Percentiles rank a stretch among this genome's conserved stretches.
phyloP scores from a whole-genome alignment of 2,329 filamentous ascomycete species.

The Shiraia bambusicola region DNA sequence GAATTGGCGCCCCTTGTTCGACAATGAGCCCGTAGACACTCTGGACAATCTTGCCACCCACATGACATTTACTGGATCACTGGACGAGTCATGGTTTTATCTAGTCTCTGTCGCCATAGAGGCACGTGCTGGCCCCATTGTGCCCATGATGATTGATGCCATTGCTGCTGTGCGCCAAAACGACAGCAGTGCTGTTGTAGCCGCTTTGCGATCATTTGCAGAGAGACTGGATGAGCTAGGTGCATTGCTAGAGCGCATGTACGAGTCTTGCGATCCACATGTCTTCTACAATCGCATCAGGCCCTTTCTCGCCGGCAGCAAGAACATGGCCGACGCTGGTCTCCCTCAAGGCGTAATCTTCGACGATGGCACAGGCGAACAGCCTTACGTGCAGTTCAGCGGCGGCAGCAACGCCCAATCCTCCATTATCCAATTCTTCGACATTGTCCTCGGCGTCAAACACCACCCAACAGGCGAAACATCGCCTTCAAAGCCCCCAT shows the following conservation, averaged over 20 bases:
- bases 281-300: slow-evolving; percentile 95
- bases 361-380: slow-evolving; percentile 71
- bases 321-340: slow-evolving; percentile 95
- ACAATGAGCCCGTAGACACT: slow-evolving; percentile 76
- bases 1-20: slow-evolving; percentile 94
- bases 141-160: slow-evolving; percentile 85
- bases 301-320: slow-evolving; percentile 93
- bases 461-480: slow-evolving; percentile 86
- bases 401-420: slow-evolving; percentile 97
- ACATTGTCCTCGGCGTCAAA: slow-evolving; percentile 84
- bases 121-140: slow-evolving; percentile 81
- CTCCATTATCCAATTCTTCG: slow-evolving; percentile 96
- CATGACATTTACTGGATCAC: slow-evolving; percentile 86
- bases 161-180: slow-evolving; percentile 74
- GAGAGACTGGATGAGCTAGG: slow-evolving; percentile 86
- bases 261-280: slow-evolving; percentile 90
- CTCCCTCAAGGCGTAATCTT: slow-evolving; percentile 86
- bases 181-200: slow-evolving; percentile 70
- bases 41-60: slow-evolving; percentile 87
- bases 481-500: slow-evolving; percentile 20
- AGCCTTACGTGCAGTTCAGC: slow-evolving; percentile 77
- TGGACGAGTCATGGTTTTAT: slow-evolving; percentile 99
- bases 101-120: slow-evolving; percentile 94
- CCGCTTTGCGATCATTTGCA: slow-evolving; percentile 77
- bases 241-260: slow-evolving; percentile 79